These are phyloP conservation scores for Pezicula radicicola DNA, from an alignment of 2,329 filamentous ascomycete species.

Conservation along the genomic window DNA sequence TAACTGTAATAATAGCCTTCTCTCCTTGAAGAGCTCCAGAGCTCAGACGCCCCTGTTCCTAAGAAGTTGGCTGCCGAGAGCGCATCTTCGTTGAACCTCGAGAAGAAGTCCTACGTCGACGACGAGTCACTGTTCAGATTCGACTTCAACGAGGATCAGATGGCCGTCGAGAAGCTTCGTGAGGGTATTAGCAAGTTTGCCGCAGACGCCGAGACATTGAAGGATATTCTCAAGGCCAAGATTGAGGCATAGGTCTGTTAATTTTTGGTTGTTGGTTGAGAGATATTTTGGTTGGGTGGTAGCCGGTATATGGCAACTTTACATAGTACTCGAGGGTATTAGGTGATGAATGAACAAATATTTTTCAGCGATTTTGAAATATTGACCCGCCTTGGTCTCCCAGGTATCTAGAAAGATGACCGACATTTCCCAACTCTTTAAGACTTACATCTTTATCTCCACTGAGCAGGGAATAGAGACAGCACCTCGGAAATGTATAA, in stretches of 20 bases:
- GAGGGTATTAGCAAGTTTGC: slow-evolving; percentile 99
- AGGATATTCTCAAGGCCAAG: slow-evolving; percentile 89
- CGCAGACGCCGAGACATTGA: slow-evolving; percentile 90
- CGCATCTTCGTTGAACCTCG: slow-evolving; percentile 68
- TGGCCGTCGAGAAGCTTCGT: slow-evolving; percentile 98
- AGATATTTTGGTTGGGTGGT: no score
- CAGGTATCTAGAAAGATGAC: no score
- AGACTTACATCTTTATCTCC: no score
- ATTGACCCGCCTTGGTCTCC: no score
- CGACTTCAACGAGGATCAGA: slow-evolving; percentile 99
- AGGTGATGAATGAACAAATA: no score
- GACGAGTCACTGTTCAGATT: slow-evolving; percentile 93
- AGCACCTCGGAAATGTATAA: no score
- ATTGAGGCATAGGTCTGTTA: slow-evolving; percentile 38
- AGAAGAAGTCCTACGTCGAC: slow-evolving; percentile 88
- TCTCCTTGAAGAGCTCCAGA: slow-evolving; percentile 90
- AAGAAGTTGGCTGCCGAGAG: slow-evolving; percentile 81
- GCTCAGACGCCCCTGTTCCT: slow-evolving; percentile 76
- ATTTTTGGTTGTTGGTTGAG: no score
- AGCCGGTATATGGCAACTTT: no score
- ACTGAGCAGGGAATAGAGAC: no score
- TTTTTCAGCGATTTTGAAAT: no score
- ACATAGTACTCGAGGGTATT: no score
- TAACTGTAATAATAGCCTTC: slow-evolving; percentile 57
- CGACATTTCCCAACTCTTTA: no score